Conservation (phyloP, 116 monocot genomes). For the Papilionanthe hybrid region DNA sequence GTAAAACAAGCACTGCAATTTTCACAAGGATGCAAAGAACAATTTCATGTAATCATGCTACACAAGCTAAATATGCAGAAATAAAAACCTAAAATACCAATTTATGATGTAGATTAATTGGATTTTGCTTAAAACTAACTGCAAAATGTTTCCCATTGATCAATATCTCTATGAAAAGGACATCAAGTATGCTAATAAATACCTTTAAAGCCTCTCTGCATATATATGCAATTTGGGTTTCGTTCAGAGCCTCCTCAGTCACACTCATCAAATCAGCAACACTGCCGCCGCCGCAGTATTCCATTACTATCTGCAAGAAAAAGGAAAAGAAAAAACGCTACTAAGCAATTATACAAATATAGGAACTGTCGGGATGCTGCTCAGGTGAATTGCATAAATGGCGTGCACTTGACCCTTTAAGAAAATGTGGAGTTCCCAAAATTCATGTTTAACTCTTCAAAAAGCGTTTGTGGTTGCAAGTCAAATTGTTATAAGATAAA, state of each 20-base stretch:
- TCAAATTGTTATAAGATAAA: too few relatives aligned
- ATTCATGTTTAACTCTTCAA: too few relatives aligned
- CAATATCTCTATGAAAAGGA: background rate
- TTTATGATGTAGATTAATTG: background rate
- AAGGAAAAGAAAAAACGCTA: constrained; percentile 9
- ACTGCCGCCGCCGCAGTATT: constrained; percentile 99
- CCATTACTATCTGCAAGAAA: constrained; percentile 93
- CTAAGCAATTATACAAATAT: constrained; percentile 5
- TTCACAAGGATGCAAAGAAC: background rate
- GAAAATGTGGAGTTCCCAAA: background rate
- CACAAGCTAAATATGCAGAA: background rate
- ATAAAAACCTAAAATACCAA: background rate
- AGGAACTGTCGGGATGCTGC: background rate
- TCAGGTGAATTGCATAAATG: background rate
- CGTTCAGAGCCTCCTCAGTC: constrained; percentile 80
- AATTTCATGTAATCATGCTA: background rate
- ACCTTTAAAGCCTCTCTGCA: constrained; percentile 99
- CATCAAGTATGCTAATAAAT: constrained; percentile 3
- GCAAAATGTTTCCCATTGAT: background rate
- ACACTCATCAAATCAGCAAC: constrained; percentile 93
- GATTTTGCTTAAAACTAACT: background rate
- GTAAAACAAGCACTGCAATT: background rate
- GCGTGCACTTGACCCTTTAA: background rate
- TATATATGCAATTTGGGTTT: constrained; percentile 95
- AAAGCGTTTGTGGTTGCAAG: too few relatives aligned